A percentile compares a stretch with the other conserved stretches of the same genome.
Evolutionary conservation across 2,329 filamentous ascomycete species (phyloP).

Genomic region (Cephalotrichum gorgonifer): DNA sequence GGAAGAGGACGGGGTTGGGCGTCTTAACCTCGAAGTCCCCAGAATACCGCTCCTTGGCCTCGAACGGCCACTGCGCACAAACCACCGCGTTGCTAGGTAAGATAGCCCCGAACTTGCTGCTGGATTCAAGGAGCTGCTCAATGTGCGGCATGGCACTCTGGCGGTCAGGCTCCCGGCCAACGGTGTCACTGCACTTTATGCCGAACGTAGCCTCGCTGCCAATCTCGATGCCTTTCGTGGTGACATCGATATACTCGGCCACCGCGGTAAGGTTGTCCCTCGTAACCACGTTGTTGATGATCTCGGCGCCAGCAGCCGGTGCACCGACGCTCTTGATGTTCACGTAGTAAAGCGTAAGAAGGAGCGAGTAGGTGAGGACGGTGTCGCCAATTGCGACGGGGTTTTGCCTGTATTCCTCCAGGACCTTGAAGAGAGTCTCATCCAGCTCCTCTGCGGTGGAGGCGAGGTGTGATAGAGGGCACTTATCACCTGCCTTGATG

Average conservation of each 20-base stretch:
- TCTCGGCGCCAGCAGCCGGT: slow-evolving; percentile 26
- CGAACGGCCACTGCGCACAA: slow-evolving; percentile 27
- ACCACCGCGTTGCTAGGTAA: slow-evolving; percentile 7
- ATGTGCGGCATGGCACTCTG: neutral
- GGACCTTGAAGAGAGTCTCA: slow-evolving; percentile 24
- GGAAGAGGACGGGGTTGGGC: slow-evolving; percentile 31
- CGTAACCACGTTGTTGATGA: slow-evolving; percentile 30
- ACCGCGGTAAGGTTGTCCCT: slow-evolving; percentile 35
- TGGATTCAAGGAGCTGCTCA: slow-evolving; percentile 10
- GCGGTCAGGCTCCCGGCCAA: slow-evolving; percentile 7
- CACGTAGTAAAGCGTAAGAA: slow-evolving; percentile 23
- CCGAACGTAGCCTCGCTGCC: slow-evolving; percentile 28
- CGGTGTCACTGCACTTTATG: slow-evolving; percentile 27
- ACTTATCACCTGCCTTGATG: neutral
- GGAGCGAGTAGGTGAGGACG: slow-evolving; percentile 36
- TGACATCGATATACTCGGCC: slow-evolving; percentile 14
- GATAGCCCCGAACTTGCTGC: slow-evolving; percentile 16
- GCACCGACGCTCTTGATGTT: slow-evolving; percentile 34
- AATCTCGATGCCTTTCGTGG: neutral
- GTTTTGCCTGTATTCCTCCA: slow-evolving; percentile 25
- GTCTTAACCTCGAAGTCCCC: slow-evolving; percentile 23
- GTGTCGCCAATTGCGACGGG: slow-evolving; percentile 29
- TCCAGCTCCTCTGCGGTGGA: slow-evolving; percentile 25
- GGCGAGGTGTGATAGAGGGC: slow-evolving; percentile 37
- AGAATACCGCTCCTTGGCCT: slow-evolving; percentile 15